Percentiles rank a stretch among this genome's conserved stretches.
These are phyloP conservation scores for Ulota crispa DNA, from an alignment of 225 moss, liverwort and hornwort species.

Conservation along the genomic window DNA sequence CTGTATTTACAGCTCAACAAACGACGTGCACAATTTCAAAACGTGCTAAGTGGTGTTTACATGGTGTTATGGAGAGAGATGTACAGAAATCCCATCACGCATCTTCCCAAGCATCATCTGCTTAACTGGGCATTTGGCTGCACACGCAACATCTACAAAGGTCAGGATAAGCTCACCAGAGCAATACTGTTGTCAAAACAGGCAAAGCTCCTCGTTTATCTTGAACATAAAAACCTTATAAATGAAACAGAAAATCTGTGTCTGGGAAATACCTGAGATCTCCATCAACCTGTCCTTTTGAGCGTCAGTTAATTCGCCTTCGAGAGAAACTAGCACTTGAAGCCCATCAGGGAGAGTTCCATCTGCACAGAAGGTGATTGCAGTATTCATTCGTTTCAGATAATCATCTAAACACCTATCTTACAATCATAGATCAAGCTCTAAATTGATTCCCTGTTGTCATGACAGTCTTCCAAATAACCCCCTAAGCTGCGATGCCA, in stretches of 20 bases:
- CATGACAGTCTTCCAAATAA: not conserved
- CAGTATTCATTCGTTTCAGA: not conserved
- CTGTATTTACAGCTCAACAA: not conserved
- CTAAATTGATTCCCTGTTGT: not conserved
- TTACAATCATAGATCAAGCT: not conserved
- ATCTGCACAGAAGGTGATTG: conserved; percentile 34
- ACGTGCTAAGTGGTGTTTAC: not conserved
- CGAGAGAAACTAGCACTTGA: conserved; percentile 58
- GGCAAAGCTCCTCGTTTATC: not conserved
- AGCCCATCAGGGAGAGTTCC: conserved; percentile 69
- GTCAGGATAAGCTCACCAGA: conserved; percentile 12
- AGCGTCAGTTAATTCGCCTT: conserved; percentile 64
- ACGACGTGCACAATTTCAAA: not conserved
- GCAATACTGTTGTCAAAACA: not conserved
- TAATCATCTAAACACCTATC: not conserved
- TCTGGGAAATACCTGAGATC: conserved; percentile 50
- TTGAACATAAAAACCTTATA: not conserved
- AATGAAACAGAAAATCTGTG: not conserved
- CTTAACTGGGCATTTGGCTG: conserved; percentile 81
- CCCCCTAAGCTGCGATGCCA: too few relatives aligned
- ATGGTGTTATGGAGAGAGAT: conserved; percentile 42
- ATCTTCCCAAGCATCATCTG: conserved; percentile 83
- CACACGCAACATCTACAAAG: conserved; percentile 2
- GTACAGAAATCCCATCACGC: conserved; percentile 57
- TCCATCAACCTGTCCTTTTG: conserved; percentile 67